phyloP scores from a whole-genome alignment of 2,329 filamentous ascomycete species.

The Sphaerulina musiva region DNA sequence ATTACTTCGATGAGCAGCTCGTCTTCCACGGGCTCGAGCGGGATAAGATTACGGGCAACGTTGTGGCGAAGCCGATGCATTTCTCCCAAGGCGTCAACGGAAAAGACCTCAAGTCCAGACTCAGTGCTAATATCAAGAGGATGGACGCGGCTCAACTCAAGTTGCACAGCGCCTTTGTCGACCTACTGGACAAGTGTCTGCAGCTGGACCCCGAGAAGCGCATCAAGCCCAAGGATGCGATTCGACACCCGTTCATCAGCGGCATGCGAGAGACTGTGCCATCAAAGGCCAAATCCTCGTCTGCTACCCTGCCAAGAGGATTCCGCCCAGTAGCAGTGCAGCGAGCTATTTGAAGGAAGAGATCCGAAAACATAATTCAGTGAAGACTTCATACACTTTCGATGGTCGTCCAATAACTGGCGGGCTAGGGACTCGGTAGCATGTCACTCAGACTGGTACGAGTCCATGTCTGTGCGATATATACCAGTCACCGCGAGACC shows the following conservation, averaged over 20 bases:
- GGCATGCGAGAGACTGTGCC: constrained; percentile 12
- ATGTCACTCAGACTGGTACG: too few species aligned
- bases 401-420: not conserved
- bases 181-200: constrained; percentile 81
- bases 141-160: constrained; percentile 68
- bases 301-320: constrained; percentile 1
- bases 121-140: constrained; percentile 60
- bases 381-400: not conserved
- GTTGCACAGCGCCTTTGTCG: constrained; percentile 76
- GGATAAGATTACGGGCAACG: constrained; percentile 82
- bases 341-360: constrained; percentile 15
- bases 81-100: constrained; percentile 55
- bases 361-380: not conserved
- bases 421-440: not conserved
- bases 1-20: constrained; percentile 63
- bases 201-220: constrained; percentile 88
- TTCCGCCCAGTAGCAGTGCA: constrained; percentile 18
- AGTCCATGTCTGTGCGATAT: too few species aligned
- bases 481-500: too few species aligned
- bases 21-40: constrained; percentile 80
- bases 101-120: constrained; percentile 72
- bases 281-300: constrained; percentile 11
- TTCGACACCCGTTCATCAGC: constrained; percentile 79
- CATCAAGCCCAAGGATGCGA: constrained; percentile 75
- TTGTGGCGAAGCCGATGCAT: constrained; percentile 59